phyloP scores from a whole-genome alignment of 2,329 filamentous ascomycete genomes.

The Fusarium sp. region DNA sequence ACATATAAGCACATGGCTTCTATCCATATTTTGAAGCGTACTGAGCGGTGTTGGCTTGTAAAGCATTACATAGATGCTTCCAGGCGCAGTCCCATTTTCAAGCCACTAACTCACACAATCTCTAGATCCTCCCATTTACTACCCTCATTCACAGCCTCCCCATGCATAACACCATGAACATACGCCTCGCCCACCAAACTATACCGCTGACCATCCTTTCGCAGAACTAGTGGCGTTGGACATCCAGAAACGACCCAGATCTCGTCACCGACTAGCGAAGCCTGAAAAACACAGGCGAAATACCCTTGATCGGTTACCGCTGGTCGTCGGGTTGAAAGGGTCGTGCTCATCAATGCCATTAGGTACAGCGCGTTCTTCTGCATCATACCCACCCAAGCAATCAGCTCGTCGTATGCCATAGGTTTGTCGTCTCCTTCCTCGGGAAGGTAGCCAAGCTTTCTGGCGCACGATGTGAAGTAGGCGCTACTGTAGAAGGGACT shows the following conservation, averaged over 20 bases:
- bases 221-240: conserved; percentile 1
- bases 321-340: background rate
- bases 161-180: conserved; percentile 4
- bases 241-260: conserved; percentile 2
- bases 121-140: background rate
- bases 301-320: background rate
- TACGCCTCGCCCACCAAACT: background rate
- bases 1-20: background rate
- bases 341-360: background rate
- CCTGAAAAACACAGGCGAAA: background rate
- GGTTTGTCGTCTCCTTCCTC: background rate
- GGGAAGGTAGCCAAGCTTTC: background rate
- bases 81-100: too few relatives aligned
- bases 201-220: background rate
- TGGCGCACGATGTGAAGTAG: background rate
- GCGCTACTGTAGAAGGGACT: background rate
- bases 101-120: background rate
- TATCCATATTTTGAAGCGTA: too few relatives aligned
- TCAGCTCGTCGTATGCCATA: background rate
- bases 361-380: background rate
- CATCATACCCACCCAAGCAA: background rate
- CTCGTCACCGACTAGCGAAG: background rate
- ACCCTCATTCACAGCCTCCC: background rate
- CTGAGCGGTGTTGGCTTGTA: too few relatives aligned
- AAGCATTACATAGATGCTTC: too few relatives aligned